Base-by-base conservation (phyloP, 2,329 filamentous ascomycete species). In the Juglanconis sp. region DNA sequence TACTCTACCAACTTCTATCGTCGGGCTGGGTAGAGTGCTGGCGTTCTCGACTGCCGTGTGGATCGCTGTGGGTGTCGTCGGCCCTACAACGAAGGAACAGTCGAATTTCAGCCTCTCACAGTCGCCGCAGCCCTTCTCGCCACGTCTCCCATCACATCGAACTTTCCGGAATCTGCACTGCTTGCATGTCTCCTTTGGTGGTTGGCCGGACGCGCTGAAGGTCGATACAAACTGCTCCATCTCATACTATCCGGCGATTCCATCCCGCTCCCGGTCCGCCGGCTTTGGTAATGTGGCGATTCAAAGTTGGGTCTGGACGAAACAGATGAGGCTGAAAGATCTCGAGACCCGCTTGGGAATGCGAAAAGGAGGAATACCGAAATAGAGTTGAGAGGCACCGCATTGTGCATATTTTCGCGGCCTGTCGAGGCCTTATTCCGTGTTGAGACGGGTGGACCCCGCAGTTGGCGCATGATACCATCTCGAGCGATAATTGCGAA, bases 211-310 rank as follows among this genome's bases (percentile, higher is more conserved):
- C 24, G 61, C 61, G 58, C 61, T 63, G 52, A 63, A 61, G 3
- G 61, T 63, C 24, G 61, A 57, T 10, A 63, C 61, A 31, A 56
- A 63, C 53, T 63, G 61, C 58, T 63, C 61, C 61, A 63, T 63
- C 46, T 44, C 53, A 56, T 38, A 38, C 9, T 53, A 13, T 49
- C n/a, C 42, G 10, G 53, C 31, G n/a, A 36, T 36, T 48, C 47
- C 44, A 49, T 56, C 34, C 17, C 44, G 30, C 53, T 17, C 24
- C 24, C 24, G 24, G 24, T 24, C 24, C 24, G 24, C 24, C 24
- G 24, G 24, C 24, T 24, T 24, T 24, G 24, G 24, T 24, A 24
- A 24, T 24, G 24, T 24, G 24, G 24, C 24, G 24, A 24, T 24
- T 24, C 24, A 24, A 2, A 24, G 24, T 24, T 24, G 24, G 24